Evolutionary conservation across 345 rosid species (phyloP), one percentile per base, ranked within the genome.

Genomic region (Salix purpurea): DNA sequence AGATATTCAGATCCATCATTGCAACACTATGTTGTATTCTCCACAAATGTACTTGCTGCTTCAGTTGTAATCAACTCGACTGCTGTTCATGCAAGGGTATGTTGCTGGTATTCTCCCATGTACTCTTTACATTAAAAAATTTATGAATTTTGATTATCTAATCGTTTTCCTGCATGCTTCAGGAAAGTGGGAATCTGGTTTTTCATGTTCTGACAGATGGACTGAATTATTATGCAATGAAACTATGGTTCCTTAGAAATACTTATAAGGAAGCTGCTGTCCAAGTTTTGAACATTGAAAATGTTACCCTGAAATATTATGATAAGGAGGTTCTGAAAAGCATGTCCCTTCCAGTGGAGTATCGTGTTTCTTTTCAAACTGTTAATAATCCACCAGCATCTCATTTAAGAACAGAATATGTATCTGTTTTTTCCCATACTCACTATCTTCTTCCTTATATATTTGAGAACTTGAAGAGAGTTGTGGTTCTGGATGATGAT

Each of bases 401-500:
- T 77, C 80, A 79, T 74, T 80, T 84, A 52, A 88, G 80, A 84
- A 92, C 89, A 26, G 90, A 89, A 80, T 96, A 92, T 79, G 6
- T 92, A 39, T 92, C 99, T 66, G 75, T 85, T 65, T 93, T 96
- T 85, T 91, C 98, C 73, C 86, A 85, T 13, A 73, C 90, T 34
- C 97, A 96, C 85, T 93, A 88, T 83, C 93, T 90, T 81, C 91
- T 93, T 74, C 95, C 99, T 26, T 78, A 83, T 81, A 74, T 92
- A 79, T 93, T 93, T 83, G 88, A 67, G 34, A 88, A 86, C 73
- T 79, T 96, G 86, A 79, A 83, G 76, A 93, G 87, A 80, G 79
- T 90, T 54, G 88, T 95, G 75, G 86, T 95, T 84, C 82, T 95
- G 82, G 99, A 93, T 76, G 97, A 95, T 81, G 99, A 95, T 76